These are phyloP conservation scores for Celoporthe dispersa DNA, from an alignment of 2,329 filamentous ascomycete species.

Conservation along the genomic window DNA sequence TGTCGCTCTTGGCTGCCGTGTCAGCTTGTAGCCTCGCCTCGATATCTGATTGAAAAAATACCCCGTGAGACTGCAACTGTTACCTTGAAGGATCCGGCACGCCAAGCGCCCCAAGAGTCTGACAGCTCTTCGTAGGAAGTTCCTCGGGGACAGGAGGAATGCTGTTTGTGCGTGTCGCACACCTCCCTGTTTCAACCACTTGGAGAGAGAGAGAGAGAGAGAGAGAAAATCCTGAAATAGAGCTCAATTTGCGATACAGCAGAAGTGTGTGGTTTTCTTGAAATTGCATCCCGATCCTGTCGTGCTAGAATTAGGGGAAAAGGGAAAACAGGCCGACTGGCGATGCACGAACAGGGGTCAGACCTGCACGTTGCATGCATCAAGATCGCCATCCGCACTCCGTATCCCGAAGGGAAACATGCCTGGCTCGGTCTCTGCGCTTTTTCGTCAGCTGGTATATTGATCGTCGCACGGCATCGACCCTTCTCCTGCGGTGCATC, in stretches of 20 bases:
- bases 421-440: background rate
- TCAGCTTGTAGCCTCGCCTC: background rate
- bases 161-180: background rate
- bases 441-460: constrained; percentile 1
- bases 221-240: background rate
- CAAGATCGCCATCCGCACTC: constrained; percentile 18
- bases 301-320: background rate
- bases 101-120: background rate
- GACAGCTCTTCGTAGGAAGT: background rate
- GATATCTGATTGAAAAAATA: background rate
- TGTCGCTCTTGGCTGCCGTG: background rate
- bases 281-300: constrained; percentile 7
- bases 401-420: constrained; percentile 14
- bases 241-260: background rate
- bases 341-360: constrained; percentile 4
- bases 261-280: background rate
- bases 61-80: background rate
- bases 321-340: background rate
- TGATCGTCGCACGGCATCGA: constrained; percentile 9
- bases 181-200: background rate
- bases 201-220: background rate
- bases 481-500: background rate
- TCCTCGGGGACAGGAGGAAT: background rate
- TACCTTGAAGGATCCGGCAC: background rate
- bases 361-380: constrained; percentile 6